Percentiles rank a stretch among this genome's conserved stretches.
Evolutionary conservation across 2,329 filamentous ascomycete genomes (phyloP).

Genomic region (Cordyceps tenuipes): DNA sequence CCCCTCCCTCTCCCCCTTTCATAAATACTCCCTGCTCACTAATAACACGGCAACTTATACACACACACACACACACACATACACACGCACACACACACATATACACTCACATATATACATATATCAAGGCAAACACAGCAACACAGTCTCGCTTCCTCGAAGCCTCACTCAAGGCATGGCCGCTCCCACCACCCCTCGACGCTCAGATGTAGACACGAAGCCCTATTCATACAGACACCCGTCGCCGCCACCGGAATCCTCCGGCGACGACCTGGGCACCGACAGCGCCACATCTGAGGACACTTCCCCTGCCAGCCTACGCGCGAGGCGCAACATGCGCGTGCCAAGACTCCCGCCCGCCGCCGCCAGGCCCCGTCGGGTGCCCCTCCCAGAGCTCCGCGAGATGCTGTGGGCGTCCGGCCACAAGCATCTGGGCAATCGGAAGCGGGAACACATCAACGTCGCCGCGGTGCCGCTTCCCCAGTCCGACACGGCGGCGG

Average conservation of each 20-base stretch:
- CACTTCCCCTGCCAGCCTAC: not conserved
- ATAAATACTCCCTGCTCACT: not conserved
- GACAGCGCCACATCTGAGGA: not conserved
- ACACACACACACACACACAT: not conserved
- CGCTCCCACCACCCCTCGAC: not conserved
- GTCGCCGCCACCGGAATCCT: not conserved
- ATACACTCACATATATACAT: too few species aligned
- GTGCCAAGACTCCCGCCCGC: not conserved
- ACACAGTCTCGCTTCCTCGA: not conserved
- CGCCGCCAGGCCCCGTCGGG: slow-evolving; percentile 8
- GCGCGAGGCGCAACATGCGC: not conserved
- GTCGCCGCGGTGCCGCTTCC: slow-evolving; percentile 21
- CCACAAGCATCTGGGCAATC: slow-evolving; percentile 13
- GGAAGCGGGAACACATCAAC: slow-evolving; percentile 17
- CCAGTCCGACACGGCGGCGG: not conserved
- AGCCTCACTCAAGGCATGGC: not conserved
- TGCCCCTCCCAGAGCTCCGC: slow-evolving; percentile 19
- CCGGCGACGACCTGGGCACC: not conserved
- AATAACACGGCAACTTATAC: not conserved
- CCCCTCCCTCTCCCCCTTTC: not conserved
- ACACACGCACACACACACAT: too few species aligned
- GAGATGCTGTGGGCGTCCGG: slow-evolving; percentile 18
- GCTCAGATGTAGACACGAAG: not conserved
- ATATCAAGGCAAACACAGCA: not conserved
- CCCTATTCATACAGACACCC: not conserved